phyloP scores from a whole-genome alignment of 345 rosid genomes.

The Adansonia digitata region DNA sequence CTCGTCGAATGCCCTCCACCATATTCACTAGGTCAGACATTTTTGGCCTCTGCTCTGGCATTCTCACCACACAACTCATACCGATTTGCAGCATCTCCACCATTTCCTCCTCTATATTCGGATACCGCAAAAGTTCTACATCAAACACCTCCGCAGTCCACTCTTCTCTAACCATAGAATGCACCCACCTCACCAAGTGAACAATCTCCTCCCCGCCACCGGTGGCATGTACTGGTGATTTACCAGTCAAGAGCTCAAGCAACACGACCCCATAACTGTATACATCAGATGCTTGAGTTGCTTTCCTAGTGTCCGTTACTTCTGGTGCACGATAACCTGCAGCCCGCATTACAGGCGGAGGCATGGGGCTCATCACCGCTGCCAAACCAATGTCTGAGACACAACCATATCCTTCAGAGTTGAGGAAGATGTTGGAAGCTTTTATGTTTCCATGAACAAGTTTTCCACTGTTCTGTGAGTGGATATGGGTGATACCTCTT shows the following conservation, averaged over 20 bases:
- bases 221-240: slow-evolving; percentile 50
- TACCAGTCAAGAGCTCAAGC: slow-evolving; percentile 86
- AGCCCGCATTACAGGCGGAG: slow-evolving; percentile 48
- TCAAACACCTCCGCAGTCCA: slow-evolving; percentile 99
- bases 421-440: slow-evolving; percentile 80
- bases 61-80: slow-evolving; percentile 67
- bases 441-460: slow-evolving; percentile 88
- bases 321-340: slow-evolving; percentile 93
- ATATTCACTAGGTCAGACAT: slow-evolving; percentile 59
- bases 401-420: slow-evolving; percentile 47
- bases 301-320: slow-evolving; percentile 75
- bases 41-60: slow-evolving; percentile 76
- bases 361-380: slow-evolving; percentile 57
- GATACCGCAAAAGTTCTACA: slow-evolving; percentile 68
- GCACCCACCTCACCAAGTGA: slow-evolving; percentile 92
- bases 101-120: slow-evolving; percentile 96
- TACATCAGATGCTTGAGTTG: slow-evolving; percentile 65
- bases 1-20: slow-evolving; percentile 60
- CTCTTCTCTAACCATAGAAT: slow-evolving; percentile 93
- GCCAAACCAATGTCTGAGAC: slow-evolving; percentile 79
- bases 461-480: slow-evolving; percentile 60
- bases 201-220: slow-evolving; percentile 60
- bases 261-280: slow-evolving; percentile 84
- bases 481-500: slow-evolving; percentile 72
- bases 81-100: slow-evolving; percentile 94